A percentile compares a stretch with the other conserved stretches of the same genome.
phyloP scores from a whole-genome alignment of 306 rosid genomes.

The Prunus mume region DNA sequence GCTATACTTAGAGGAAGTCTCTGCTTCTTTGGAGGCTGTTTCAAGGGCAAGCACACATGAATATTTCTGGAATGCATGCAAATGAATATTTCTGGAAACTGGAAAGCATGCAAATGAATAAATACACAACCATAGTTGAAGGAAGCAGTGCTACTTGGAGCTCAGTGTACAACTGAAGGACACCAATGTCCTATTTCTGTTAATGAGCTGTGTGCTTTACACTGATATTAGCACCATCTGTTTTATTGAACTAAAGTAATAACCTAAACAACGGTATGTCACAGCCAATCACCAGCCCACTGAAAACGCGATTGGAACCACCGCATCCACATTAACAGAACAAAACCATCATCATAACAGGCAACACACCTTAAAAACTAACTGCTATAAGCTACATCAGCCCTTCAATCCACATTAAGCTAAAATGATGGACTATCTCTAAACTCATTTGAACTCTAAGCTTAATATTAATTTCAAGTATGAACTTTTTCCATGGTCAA shows the following conservation, averaged over 20 bases:
- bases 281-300: neutral
- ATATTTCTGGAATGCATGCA: neutral
- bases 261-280: neutral
- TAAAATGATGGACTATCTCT: neutral
- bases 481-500: neutral
- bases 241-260: neutral
- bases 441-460: neutral
- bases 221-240: too few species aligned
- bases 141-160: neutral
- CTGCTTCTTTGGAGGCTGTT: constrained; percentile 59
- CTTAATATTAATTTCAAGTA: neutral
- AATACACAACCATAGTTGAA: neutral
- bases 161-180: neutral
- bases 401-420: neutral
- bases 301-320: neutral
- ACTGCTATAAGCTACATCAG: neutral
- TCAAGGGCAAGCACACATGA: constrained; percentile 14
- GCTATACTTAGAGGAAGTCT: constrained; percentile 71
- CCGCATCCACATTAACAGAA: neutral
- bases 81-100: neutral
- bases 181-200: neutral
- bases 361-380: neutral
- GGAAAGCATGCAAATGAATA: neutral
- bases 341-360: neutral
- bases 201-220: neutral